phyloP scores from a whole-genome alignment of 2,329 filamentous ascomycete species.

The Beauveria bassiana region DNA sequence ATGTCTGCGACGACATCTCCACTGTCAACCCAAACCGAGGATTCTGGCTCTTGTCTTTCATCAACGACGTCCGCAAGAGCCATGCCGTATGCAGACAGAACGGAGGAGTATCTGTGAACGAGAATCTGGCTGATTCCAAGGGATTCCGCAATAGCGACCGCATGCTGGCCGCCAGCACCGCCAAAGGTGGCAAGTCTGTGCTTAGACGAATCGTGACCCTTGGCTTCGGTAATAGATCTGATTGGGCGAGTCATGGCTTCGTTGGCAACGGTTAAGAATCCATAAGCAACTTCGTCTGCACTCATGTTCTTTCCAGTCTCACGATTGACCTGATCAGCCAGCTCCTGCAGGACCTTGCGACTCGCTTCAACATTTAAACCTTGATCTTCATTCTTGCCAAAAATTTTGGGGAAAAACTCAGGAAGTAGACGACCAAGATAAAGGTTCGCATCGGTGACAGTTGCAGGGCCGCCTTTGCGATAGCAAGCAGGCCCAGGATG shows the following conservation, averaged over 20 bases:
- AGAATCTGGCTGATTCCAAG: constrained; percentile 80
- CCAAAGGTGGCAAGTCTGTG: constrained; percentile 90
- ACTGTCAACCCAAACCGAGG: constrained; percentile 52
- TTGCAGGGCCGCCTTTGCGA: constrained; percentile 78
- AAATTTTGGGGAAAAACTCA: constrained; percentile 92
- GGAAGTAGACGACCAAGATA: constrained; percentile 78
- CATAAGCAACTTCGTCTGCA: constrained; percentile 78
- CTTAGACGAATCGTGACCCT: constrained; percentile 83
- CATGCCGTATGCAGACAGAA: constrained; percentile 88
- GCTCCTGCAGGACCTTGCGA: constrained; percentile 63
- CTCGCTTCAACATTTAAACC: constrained; percentile 71
- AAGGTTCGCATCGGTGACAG: constrained; percentile 89
- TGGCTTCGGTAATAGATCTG: constrained; percentile 81
- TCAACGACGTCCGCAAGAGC: constrained; percentile 88
- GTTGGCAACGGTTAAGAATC: constrained; percentile 84
- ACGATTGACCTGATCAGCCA: constrained; percentile 69
- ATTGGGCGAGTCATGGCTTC: constrained; percentile 90
- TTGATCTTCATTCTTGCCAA: constrained; percentile 81
- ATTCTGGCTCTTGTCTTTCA: constrained; percentile 74
- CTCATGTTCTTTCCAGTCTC: constrained; percentile 67
- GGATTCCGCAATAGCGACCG: constrained; percentile 80
- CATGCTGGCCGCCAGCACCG: constrained; percentile 85
- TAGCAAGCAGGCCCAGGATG: constrained; percentile 90
- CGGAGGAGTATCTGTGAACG: constrained; percentile 79
- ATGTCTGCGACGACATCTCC: constrained; percentile 54